Evolutionary conservation across 352 stramenopile species (phyloP).

Genomic region (Thalassiosira hispida): DNA sequence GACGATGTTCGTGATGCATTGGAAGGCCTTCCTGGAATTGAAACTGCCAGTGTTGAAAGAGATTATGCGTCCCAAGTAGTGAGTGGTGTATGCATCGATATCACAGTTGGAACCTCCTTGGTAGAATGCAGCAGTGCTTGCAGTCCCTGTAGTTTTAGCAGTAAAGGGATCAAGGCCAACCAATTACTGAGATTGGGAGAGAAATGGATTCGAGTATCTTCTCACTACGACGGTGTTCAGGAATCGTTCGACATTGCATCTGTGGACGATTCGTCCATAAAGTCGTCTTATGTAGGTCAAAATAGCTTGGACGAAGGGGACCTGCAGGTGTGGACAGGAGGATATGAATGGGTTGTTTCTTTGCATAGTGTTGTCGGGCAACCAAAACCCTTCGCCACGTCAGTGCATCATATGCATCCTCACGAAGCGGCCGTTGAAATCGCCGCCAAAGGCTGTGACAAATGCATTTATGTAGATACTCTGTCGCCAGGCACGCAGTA

Average conservation of each 20-base stretch:
- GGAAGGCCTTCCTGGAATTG: slow-evolving; percentile 85
- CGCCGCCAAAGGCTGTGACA: slow-evolving; percentile 72
- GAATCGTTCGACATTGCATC: slow-evolving; percentile 72
- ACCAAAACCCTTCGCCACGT: slow-evolving; percentile 59
- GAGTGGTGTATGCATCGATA: slow-evolving; percentile 50
- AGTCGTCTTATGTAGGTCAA: slow-evolving; percentile 60
- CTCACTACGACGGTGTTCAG: slow-evolving; percentile 59
- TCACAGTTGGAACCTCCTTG: slow-evolving; percentile 43
- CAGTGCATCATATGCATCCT: slow-evolving; percentile 73
- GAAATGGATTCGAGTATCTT: slow-evolving; percentile 75
- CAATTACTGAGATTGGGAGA: slow-evolving; percentile 70
- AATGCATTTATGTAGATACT: slow-evolving; percentile 73
- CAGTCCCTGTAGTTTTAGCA: slow-evolving; percentile 59
- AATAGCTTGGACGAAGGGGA: slow-evolving; percentile 36
- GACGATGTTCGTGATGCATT: slow-evolving; percentile 88
- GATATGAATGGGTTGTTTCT: slow-evolving; percentile 82
- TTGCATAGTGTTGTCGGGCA: slow-evolving; percentile 67
- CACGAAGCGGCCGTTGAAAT: slow-evolving; percentile 66
- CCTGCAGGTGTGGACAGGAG: slow-evolving; percentile 77
- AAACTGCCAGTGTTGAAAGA: slow-evolving; percentile 83
- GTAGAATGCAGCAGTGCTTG: slow-evolving; percentile 52
- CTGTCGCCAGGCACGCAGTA: slow-evolving; percentile 85
- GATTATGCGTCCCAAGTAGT: slow-evolving; percentile 30
- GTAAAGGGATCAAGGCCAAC: slow-evolving; percentile 58
- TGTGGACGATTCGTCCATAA: slow-evolving; percentile 71